Evolutionary conservation across 140 eudicot species (phyloP).

Genomic region (Anethum foeniculum): DNA sequence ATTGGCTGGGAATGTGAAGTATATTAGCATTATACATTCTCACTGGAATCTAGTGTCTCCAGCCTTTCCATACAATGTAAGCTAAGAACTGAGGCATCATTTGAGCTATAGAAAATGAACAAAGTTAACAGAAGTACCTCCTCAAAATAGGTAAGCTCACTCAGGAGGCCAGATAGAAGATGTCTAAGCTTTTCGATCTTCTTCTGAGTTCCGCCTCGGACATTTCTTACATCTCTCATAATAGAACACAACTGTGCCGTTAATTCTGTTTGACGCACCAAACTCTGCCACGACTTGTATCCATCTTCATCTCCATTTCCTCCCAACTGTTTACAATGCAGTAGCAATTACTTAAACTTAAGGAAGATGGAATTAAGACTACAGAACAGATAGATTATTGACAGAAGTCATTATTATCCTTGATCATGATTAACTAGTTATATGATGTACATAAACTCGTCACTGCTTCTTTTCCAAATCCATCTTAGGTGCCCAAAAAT

Average conservation of each 20-base stretch:
- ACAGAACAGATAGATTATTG: not conserved
- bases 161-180: conserved; percentile 89
- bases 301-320: conserved; percentile 69
- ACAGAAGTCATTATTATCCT: not conserved
- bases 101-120: not conserved
- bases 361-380: not conserved
- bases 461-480: not conserved
- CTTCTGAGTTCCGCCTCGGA: conserved; percentile 90
- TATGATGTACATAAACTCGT: not conserved
- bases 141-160: conserved; percentile 95
- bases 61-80: not conserved
- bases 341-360: not conserved
- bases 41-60: not conserved
- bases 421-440: not conserved
- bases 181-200: conserved; percentile 94
- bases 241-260: conserved; percentile 95
- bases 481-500: not conserved
- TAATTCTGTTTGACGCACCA: conserved; percentile 89
- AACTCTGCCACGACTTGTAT: conserved; percentile 88
- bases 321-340: conserved; percentile 47
- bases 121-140: conserved; percentile 48
- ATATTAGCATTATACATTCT: conserved; percentile 12
- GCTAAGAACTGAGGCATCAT: not conserved
- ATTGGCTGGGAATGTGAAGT: conserved; percentile 57
- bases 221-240: conserved; percentile 87